Evolutionary conservation across 768 basidiomycete genomes (phyloP), one percentile per base, ranked within the genome.

Genomic region (Calocybe cyanea): DNA sequence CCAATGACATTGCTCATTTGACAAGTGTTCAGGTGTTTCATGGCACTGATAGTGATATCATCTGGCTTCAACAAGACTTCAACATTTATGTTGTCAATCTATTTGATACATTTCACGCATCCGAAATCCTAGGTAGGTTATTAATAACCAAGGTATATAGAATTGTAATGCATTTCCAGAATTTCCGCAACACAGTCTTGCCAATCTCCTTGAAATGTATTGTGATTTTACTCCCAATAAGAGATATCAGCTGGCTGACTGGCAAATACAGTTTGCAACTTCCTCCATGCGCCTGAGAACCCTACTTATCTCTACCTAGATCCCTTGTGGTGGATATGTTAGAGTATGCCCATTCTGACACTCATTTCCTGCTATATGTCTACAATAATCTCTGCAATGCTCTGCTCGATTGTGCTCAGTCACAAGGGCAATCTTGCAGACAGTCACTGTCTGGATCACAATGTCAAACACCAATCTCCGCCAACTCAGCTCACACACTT

Each of bases 61-160:
- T 92, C 4, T 98, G 96, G 96, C 76, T 98, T 14, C 95, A 99
- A 61, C 89, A 92, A 63, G 87, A 98, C 60, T 94, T 98, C 61
- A 89, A 89, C 48, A 59, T 98, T 7, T 98, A 92, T 64, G 73
- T 98, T 42, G 93, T 99, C 50, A 90, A 92, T 46, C 66, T 98
- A n/a, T 98, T 99, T 61, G 95, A 99, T 60, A 98, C 96, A 0
- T 97, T 81, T 62, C 92, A 98, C 54, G 95, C 94, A 1, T 92
- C 94, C 0, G 89, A 87, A 57, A 68, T 88, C 1, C 71, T 98
- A 40, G 83, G 88, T 88, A 57, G 25, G 25, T 28, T 28, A 11
- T 11, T 11, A 5, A 11, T 28, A 28, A 28, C 11, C 11, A 11
- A 6, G 25, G 11, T 28, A 28, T 28, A 28, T 11, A 6, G 6